phyloP scores from a whole-genome alignment of 176 grass and related monocot genomes.

The Oryza meyeriana region DNA sequence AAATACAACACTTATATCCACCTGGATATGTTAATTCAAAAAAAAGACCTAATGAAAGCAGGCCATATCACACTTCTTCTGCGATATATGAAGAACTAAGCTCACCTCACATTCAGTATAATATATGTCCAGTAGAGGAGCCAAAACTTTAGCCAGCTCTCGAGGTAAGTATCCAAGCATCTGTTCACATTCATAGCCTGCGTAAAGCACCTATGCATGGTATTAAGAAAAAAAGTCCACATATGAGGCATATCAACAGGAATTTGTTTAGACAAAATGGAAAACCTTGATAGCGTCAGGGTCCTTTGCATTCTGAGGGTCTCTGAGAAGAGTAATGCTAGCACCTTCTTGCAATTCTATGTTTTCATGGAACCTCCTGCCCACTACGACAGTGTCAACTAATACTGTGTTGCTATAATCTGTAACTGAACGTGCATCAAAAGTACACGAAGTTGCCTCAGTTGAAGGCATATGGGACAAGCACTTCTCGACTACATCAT shows the following conservation, averaged over 20 bases:
- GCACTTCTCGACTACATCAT: neutral
- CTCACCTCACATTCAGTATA: conserved; percentile 71
- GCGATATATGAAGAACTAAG: neutral
- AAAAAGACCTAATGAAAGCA: neutral
- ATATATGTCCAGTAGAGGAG: conserved; percentile 70
- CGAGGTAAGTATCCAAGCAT: conserved; percentile 86
- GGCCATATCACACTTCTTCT: neutral
- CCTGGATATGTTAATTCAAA: neutral
- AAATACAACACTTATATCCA: neutral
- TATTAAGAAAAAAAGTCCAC: conserved; percentile 7
- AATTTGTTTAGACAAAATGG: neutral
- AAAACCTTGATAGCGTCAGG: conserved; percentile 88
- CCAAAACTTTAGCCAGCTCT: conserved; percentile 72
- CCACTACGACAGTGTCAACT: conserved; percentile 77
- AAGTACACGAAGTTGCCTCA: conserved; percentile 9
- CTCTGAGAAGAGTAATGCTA: conserved; percentile 55
- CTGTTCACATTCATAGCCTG: conserved; percentile 35
- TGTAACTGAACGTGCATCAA: conserved; percentile 2
- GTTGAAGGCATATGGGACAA: conserved; percentile 1
- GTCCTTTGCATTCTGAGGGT: conserved; percentile 71
- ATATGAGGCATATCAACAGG: conserved; percentile 12
- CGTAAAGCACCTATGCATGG: conserved; percentile 63
- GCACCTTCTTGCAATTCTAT: conserved; percentile 54
- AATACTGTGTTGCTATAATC: conserved; percentile 28
- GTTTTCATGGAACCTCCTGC: conserved; percentile 66